phyloP scores from a whole-genome alignment of 1,284 basidiomycete genomes.

The Cryptococcus sp. region DNA sequence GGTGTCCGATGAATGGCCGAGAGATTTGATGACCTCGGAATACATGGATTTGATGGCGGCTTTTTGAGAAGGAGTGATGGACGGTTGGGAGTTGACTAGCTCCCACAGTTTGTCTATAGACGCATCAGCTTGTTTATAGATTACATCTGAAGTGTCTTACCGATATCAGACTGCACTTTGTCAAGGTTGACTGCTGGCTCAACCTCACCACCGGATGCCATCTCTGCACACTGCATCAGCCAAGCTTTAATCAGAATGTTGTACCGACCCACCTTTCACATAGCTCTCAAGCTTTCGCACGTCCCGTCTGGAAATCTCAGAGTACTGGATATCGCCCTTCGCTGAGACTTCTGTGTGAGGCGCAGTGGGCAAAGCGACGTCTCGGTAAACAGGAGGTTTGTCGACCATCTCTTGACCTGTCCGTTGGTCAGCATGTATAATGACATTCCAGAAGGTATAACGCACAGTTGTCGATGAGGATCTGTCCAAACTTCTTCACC shows the following conservation, averaged over 20 bases:
- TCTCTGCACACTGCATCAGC: conserved; percentile 60
- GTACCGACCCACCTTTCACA: conserved; percentile 62
- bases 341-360: conserved; percentile 90
- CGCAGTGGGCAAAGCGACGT: conserved; percentile 95
- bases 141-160: conserved; percentile 22
- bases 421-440: conserved; percentile 6
- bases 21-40: conserved; percentile 80
- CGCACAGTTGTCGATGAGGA: conserved; percentile 81
- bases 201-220: conserved; percentile 91
- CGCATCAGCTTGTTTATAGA: conserved; percentile 4
- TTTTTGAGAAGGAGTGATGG: conserved; percentile 96
- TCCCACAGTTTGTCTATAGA: conserved; percentile 81
- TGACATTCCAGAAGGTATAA: neutral
- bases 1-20: conserved; percentile 64
- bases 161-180: conserved; percentile 93
- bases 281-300: conserved; percentile 98
- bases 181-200: conserved; percentile 83
- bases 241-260: neutral
- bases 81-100: conserved; percentile 93
- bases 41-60: conserved; percentile 95
- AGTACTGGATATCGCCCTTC: conserved; percentile 92
- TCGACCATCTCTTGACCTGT: conserved; percentile 45
- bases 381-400: conserved; percentile 55
- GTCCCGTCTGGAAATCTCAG: conserved; percentile 89
- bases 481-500: conserved; percentile 95